These are phyloP conservation scores for Herpetospermum pedunculosum DNA, from an alignment of 306 rosid species.

Conservation along the genomic window DNA sequence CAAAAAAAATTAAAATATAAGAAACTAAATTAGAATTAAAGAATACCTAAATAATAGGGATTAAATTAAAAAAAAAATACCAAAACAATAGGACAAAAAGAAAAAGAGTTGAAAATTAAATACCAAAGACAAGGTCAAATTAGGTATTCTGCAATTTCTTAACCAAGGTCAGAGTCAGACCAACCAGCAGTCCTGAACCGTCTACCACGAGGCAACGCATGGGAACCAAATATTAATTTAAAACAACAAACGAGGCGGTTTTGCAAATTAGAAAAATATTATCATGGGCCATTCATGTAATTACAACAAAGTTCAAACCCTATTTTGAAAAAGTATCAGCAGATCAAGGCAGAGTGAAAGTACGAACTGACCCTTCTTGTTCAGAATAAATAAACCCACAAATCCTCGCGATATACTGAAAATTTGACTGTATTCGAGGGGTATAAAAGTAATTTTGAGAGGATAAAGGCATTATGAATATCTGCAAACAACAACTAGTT, in stretches of 20 bases:
- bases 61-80: too few species aligned
- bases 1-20: too few species aligned
- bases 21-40: too few species aligned
- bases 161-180: constrained; percentile 2
- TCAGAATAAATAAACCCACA: background rate
- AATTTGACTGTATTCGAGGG: constrained; percentile 22
- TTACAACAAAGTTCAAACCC: background rate
- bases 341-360: constrained; percentile 6
- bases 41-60: too few species aligned
- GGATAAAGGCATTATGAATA: constrained; percentile 17
- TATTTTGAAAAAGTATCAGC: background rate
- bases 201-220: constrained; percentile 6
- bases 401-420: background rate
- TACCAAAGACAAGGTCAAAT: background rate
- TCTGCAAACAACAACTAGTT: constrained; percentile 28
- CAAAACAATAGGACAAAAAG: background rate
- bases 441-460: constrained; percentile 10
- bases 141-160: background rate
- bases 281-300: background rate
- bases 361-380: background rate
- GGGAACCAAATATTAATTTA: constrained; percentile 6
- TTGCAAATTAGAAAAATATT: background rate
- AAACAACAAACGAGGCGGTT: background rate
- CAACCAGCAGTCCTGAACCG: background rate
- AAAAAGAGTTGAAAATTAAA: background rate